phyloP scores from a whole-genome alignment of 768 basidiomycete genomes.

The Leccinellum albellum region DNA sequence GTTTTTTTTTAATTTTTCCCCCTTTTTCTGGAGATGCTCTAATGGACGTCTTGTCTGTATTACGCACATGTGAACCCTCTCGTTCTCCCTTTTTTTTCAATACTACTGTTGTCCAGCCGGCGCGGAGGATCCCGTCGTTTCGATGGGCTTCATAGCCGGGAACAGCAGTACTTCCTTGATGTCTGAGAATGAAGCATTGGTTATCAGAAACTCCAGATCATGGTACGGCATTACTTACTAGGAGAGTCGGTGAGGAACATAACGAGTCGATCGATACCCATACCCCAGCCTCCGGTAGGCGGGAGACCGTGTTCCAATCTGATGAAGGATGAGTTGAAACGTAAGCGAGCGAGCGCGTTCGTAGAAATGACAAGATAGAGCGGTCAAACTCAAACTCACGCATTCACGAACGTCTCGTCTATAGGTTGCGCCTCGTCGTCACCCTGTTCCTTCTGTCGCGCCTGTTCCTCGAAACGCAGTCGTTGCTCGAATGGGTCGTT shows the following conservation, averaged over 20 bases:
- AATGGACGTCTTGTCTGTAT: not conserved
- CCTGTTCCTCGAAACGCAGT: conserved; percentile 92
- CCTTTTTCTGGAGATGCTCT: not conserved
- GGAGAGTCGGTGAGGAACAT: conserved; percentile 99
- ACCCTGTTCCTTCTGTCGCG: conserved; percentile 90
- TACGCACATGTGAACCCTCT: too few relatives aligned
- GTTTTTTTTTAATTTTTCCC: not conserved
- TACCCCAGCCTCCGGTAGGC: conserved; percentile 96
- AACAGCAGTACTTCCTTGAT: conserved; percentile 97
- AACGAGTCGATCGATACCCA: conserved; percentile 93
- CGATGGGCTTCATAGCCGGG: conserved; percentile 94
- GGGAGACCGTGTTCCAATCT: conserved; percentile 96
- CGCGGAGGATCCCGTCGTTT: conserved; percentile 33
- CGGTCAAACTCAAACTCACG: too few relatives aligned
- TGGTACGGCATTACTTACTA: conserved; percentile 45
- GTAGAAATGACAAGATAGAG: too few relatives aligned
- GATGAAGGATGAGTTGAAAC: not conserved
- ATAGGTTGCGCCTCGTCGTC: conserved; percentile 98
- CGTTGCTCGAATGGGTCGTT: conserved; percentile 98
- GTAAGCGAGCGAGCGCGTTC: not conserved
- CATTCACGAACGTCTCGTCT: conserved; percentile 93
- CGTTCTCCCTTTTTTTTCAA: too few relatives aligned
- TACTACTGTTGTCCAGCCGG: conserved; percentile 25
- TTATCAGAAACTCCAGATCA: not conserved
- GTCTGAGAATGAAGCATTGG: conserved; percentile 41